A percentile compares a stretch with the other conserved stretches of the same genome.
Conservation (phyloP, 768 basidiomycete genomes). For the Pleurotus salmoneostramineus region DNA sequence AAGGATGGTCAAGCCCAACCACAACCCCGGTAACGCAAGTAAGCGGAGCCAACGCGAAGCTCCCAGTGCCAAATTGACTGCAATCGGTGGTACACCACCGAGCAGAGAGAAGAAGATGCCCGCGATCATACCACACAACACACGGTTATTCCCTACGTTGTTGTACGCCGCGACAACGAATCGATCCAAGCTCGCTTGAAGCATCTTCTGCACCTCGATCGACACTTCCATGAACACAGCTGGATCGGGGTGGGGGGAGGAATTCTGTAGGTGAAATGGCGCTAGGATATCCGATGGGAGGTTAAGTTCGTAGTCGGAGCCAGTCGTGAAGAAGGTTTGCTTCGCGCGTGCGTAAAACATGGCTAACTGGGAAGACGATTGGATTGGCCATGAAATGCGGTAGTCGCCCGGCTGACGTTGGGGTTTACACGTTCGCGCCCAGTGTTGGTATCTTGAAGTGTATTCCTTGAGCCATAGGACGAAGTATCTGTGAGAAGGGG, state of each 20-base stretch:
- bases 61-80: slow-evolving; percentile 40
- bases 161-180: slow-evolving; percentile 69
- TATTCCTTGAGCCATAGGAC: slow-evolving; percentile 82
- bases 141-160: slow-evolving; percentile 68
- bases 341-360: slow-evolving; percentile 79
- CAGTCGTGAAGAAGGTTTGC: slow-evolving; percentile 76
- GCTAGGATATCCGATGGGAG: slow-evolving; percentile 64
- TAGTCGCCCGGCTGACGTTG: slow-evolving; percentile 27
- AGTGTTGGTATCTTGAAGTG: slow-evolving; percentile 42
- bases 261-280: slow-evolving; percentile 45
- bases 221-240: slow-evolving; percentile 58
- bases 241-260: slow-evolving; percentile 59
- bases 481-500: slow-evolving; percentile 51
- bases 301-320: slow-evolving; percentile 67
- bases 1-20: slow-evolving; percentile 62
- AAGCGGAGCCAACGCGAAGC: slow-evolving; percentile 56
- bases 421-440: slow-evolving; percentile 31
- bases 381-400: slow-evolving; percentile 32
- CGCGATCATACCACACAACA: slow-evolving; percentile 65
- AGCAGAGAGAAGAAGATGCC: slow-evolving; percentile 47
- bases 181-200: slow-evolving; percentile 58
- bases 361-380: slow-evolving; percentile 51
- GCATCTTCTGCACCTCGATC: slow-evolving; percentile 51
- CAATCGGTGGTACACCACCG: slow-evolving; percentile 45
- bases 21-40: slow-evolving; percentile 60